These are phyloP conservation scores for Kurtzmaniella natalensis DNA, from an alignment of 1,139 yeast genomes.

Conservation along the genomic window DNA sequence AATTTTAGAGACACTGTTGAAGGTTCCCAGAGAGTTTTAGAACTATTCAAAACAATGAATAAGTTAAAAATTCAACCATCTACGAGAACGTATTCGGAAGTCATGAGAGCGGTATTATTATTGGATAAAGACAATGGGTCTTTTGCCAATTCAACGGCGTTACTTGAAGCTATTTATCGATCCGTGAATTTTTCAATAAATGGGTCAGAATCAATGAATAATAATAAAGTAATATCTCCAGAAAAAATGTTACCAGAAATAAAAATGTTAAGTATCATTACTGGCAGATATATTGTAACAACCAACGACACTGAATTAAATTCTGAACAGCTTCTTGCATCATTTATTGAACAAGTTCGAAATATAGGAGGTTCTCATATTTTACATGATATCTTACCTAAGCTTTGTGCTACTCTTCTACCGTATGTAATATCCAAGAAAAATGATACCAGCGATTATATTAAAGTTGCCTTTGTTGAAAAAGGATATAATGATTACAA, in stretches of 20 bases:
- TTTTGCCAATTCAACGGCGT: constrained; percentile 23
- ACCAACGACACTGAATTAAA: not conserved
- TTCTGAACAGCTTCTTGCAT: not conserved
- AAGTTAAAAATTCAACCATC: constrained; percentile 25
- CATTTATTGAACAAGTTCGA: not conserved
- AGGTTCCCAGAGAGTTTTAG: constrained; percentile 25
- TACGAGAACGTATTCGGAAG: constrained; percentile 33
- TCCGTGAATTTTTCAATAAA: constrained; percentile 23
- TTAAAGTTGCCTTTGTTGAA: not conserved
- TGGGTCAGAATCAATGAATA: not conserved
- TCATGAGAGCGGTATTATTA: constrained; percentile 40
- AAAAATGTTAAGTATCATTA: not conserved
- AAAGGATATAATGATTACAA: not conserved
- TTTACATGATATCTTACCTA: not conserved
- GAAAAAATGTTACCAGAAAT: not conserved
- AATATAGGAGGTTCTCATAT: not conserved
- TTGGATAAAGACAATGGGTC: constrained; percentile 27
- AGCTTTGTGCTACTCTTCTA: not conserved
- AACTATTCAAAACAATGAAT: constrained; percentile 39
- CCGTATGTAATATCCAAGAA: not conserved
- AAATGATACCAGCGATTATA: not conserved
- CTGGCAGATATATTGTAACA: not conserved
- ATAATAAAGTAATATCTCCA: not conserved
- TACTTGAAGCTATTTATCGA: constrained; percentile 31
- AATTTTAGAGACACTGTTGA: constrained; percentile 21